Conservation (phyloP, 2,329 filamentous ascomycete genomes). For the Fusarium udum region DNA sequence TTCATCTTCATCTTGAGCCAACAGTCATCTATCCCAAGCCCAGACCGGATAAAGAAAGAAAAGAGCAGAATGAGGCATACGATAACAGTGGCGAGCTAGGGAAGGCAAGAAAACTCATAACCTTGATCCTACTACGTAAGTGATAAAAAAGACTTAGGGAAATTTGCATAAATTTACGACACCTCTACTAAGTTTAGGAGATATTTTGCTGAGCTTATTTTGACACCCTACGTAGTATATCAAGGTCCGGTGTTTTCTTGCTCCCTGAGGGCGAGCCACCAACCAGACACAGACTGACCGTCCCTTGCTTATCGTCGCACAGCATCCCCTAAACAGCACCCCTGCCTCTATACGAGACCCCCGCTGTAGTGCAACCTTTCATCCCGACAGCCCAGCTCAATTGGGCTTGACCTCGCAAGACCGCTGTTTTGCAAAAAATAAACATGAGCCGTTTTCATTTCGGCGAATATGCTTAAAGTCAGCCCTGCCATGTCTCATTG, state of each 20-base stretch:
- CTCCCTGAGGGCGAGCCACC: not conserved
- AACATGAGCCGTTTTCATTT: not conserved
- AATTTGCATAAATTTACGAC: too few species aligned
- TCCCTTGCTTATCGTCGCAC: not conserved
- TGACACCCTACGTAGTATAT: too few species aligned
- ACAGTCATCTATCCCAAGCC: not conserved
- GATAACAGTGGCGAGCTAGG: not conserved
- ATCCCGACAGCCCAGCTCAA: not conserved
- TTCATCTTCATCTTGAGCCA: rapidly evolving
- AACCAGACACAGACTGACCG: not conserved
- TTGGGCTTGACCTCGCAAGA: not conserved
- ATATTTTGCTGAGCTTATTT: too few species aligned
- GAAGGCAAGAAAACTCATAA: too few species aligned
- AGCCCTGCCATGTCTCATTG: not conserved
- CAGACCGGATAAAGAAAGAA: not conserved
- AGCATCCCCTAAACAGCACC: not conserved
- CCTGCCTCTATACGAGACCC: not conserved
- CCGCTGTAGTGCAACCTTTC: not conserved
- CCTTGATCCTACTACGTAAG: too few species aligned
- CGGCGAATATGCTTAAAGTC: not conserved
- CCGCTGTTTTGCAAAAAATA: not conserved
- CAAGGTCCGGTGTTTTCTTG: too few species aligned
- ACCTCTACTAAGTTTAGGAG: too few species aligned
- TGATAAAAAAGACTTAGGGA: too few species aligned
- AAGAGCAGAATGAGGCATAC: not conserved